Conservation (phyloP, 2,329 filamentous ascomycete species). For the Fusarium secorum region DNA sequence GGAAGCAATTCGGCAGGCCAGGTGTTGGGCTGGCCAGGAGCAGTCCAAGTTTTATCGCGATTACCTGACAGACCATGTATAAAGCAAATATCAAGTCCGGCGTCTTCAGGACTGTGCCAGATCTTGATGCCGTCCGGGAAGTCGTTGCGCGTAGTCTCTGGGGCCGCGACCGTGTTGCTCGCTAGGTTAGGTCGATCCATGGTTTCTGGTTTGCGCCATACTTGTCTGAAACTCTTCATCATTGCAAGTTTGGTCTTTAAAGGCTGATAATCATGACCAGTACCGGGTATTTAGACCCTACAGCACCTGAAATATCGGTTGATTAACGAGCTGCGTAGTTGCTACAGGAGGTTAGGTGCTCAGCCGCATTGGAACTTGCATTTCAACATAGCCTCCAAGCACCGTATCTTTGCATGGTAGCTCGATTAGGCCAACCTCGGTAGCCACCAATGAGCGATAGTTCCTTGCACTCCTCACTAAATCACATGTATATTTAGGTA, state of each 20-base stretch:
- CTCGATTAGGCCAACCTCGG: not conserved
- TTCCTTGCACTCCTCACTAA: too few relatives aligned
- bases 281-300: fast-evolving
- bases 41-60: not conserved
- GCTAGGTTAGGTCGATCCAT: not conserved
- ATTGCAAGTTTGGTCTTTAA: fast-evolving
- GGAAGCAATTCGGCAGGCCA: not conserved
- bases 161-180: too few relatives aligned
- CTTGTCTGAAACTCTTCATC: not conserved
- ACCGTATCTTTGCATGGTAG: not conserved
- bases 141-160: fast-evolving
- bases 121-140: not conserved
- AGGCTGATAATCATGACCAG: fast-evolving
- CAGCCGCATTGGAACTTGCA: not conserved
- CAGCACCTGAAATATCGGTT: fast-evolving
- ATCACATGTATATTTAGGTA: fast-evolving
- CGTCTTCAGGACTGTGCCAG: not conserved
- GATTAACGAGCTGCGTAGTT: not conserved
- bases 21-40: not conserved
- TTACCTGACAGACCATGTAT: not conserved
- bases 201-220: not conserved
- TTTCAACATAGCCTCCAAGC: not conserved
- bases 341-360: not conserved
- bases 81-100: not conserved
- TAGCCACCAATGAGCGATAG: not conserved